Percentiles rank a stretch among this genome's conserved stretches.
Evolutionary conservation across 768 basidiomycete species (phyloP).

Genomic region (Crepidotus variabilis): DNA sequence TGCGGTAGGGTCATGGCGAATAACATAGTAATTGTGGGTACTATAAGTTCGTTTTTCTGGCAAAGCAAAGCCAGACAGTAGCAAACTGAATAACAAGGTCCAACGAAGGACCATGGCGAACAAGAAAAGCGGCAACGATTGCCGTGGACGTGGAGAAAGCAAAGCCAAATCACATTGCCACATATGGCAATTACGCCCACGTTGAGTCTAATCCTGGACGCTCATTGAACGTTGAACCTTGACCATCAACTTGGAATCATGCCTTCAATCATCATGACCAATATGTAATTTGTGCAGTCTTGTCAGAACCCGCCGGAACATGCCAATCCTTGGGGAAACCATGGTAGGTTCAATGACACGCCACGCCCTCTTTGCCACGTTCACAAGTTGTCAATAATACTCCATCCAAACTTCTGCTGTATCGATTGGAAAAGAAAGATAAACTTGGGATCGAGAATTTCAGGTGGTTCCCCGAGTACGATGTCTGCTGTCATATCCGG

Average conservation of each 20-base stretch:
- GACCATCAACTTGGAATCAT: too few species aligned
- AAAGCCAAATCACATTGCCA: neutral
- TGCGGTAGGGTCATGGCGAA: conserved; percentile 55
- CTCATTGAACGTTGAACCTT: too few species aligned
- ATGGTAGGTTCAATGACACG: neutral
- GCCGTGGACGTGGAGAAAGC: neutral
- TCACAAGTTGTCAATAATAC: neutral
- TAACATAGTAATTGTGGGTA: conserved; percentile 79
- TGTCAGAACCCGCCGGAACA: too few species aligned
- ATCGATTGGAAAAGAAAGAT: neutral
- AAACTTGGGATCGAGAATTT: neutral
- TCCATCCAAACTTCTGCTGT: neutral
- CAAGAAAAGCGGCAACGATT: neutral
- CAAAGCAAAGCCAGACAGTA: conserved; percentile 22
- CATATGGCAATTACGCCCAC: neutral
- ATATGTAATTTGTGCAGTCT: too few species aligned
- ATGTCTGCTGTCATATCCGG: neutral
- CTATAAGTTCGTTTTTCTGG: conserved; percentile 53
- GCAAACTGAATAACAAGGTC: conserved; percentile 16
- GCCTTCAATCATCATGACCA: too few species aligned
- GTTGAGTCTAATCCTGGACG: too few species aligned
- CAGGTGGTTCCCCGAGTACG: neutral
- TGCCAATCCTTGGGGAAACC: too few species aligned
- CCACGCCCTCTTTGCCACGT: neutral
- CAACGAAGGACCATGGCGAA: conserved; percentile 18